Percentiles rank a stretch among this genome's conserved stretches.
Conservation (phyloP, 2,329 filamentous ascomycete genomes). For the Nemania diffusa region DNA sequence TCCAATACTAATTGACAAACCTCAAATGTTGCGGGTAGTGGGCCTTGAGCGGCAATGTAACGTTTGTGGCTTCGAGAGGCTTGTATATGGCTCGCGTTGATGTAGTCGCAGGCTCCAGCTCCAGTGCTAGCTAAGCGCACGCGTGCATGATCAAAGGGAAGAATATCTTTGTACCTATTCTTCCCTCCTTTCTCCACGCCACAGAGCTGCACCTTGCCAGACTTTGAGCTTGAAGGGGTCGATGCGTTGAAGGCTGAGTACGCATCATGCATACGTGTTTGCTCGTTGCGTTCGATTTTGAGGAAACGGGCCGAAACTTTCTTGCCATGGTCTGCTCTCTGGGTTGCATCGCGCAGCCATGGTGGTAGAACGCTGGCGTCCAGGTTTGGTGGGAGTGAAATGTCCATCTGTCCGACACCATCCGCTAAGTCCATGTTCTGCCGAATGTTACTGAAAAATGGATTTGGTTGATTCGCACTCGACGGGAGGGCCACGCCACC, state of each 20-base stretch:
- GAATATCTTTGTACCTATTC: conserved; percentile 97
- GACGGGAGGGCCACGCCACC: conserved; percentile 87
- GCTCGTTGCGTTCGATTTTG: conserved; percentile 83
- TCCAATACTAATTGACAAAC: conserved; percentile 61
- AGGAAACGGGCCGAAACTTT: conserved; percentile 85
- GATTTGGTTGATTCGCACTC: conserved; percentile 75
- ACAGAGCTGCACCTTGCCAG: conserved; percentile 74
- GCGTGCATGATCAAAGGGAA: conserved; percentile 92
- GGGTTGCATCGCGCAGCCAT: conserved; percentile 80
- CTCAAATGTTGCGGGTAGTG: conserved; percentile 89
- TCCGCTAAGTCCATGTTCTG: conserved; percentile 96
- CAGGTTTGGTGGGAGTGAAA: conserved; percentile 59
- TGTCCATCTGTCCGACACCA: conserved; percentile 85
- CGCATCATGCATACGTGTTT: conserved; percentile 90
- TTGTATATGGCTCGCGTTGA: conserved; percentile 91
- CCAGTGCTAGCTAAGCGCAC: conserved; percentile 79
- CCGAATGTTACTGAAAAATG: conserved; percentile 95
- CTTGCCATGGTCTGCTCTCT: conserved; percentile 78
- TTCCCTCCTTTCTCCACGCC: conserved; percentile 95
- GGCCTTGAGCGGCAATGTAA: conserved; percentile 96
- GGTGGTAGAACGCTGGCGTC: conserved; percentile 68
- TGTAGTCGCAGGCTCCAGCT: conserved; percentile 83
- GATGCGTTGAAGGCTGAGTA: conserved; percentile 62
- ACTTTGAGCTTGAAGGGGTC: conserved; percentile 45
- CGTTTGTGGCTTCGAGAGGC: conserved; percentile 84